A percentile compares a stretch with the other conserved stretches of the same genome.
Evolutionary conservation across 495 filamentous ascomycete genomes (phyloP).

Genomic region (Hapsidospora chrysogenum): DNA sequence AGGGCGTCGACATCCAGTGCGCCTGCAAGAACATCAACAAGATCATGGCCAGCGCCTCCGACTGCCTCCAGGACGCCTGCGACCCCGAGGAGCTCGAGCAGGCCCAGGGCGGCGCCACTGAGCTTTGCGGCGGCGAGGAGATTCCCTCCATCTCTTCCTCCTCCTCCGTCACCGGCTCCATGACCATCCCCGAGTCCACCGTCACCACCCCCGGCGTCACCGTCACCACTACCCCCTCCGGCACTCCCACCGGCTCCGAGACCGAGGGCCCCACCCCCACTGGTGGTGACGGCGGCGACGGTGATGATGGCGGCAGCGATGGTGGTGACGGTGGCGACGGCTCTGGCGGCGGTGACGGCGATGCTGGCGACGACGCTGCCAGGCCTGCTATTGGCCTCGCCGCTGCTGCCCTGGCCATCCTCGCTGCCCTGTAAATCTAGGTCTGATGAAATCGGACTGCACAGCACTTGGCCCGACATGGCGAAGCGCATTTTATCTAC

Average conservation of each 20-base stretch:
- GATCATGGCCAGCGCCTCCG: slow-evolving; percentile 7
- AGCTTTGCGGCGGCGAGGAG: slow-evolving; percentile 8
- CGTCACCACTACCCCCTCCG: slow-evolving; percentile 1
- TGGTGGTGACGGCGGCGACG: not conserved
- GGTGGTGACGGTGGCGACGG: too few species aligned
- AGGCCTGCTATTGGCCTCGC: not conserved
- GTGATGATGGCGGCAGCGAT: too few species aligned
- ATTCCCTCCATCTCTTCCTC: not conserved
- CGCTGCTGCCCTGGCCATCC: slow-evolving; percentile 3
- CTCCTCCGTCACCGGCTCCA: slow-evolving; percentile 1
- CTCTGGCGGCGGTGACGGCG: not conserved
- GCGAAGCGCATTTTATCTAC: too few species aligned
- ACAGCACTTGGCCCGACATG: too few species aligned
- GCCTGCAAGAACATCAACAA: slow-evolving; percentile 9
- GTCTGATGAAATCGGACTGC: too few species aligned
- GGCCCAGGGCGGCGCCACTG: slow-evolving; percentile 5
- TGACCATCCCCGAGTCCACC: slow-evolving; percentile 5
- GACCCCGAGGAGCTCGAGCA: too few species aligned
- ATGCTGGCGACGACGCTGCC: slow-evolving; percentile 1
- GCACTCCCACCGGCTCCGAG: not conserved
- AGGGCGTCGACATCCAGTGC: slow-evolving; percentile 9
- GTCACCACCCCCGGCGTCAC: slow-evolving; percentile 5
- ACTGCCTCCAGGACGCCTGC: slow-evolving; percentile 11
- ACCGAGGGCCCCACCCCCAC: not conserved
- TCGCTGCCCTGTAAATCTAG: slow-evolving; percentile 2